These are phyloP conservation scores for Wickerhamomyces alni DNA, from an alignment of 805 yeast species.

Conservation along the genomic window DNA sequence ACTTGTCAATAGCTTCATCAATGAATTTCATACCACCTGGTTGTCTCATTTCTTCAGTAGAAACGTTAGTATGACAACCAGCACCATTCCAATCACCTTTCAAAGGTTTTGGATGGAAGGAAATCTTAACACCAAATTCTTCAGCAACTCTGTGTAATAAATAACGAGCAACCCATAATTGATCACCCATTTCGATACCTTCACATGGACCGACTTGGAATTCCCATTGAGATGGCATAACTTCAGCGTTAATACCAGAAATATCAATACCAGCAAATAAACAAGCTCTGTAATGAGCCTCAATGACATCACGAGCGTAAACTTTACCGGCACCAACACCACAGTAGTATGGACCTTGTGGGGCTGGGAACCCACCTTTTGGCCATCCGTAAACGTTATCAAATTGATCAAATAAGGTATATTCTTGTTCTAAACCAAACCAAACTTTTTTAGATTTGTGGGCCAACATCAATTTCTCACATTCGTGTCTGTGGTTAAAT, in stretches of 20 bases:
- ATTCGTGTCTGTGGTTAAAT: constrained; percentile 96
- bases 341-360: constrained; percentile 99
- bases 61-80: constrained; percentile 99
- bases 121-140: constrained; percentile 97
- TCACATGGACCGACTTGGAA: constrained; percentile 98
- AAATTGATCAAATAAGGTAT: constrained; percentile 88
- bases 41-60: constrained; percentile 84
- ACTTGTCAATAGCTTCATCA: constrained; percentile 87
- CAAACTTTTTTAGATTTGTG: constrained; percentile 80
- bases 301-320: constrained; percentile 95
- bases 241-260: constrained; percentile 98
- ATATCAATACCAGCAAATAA: constrained; percentile 84
- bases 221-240: constrained; percentile 99
- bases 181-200: constrained; percentile 96
- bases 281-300: constrained; percentile 99
- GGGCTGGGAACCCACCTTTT: constrained; percentile 99
- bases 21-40: constrained; percentile 96
- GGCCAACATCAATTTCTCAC: constrained; percentile 91
- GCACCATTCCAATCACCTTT: constrained; percentile 99
- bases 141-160: constrained; percentile 92
- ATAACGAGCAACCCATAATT: constrained; percentile 94
- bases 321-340: constrained; percentile 99
- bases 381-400: constrained; percentile 98
- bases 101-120: constrained; percentile 98
- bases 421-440: constrained; percentile 99